Percentiles rank a stretch among this genome's conserved stretches.
Evolutionary conservation across 192 early-diverging fungal genomes (phyloP).

Genomic region (Entomortierella beljakovae): DNA sequence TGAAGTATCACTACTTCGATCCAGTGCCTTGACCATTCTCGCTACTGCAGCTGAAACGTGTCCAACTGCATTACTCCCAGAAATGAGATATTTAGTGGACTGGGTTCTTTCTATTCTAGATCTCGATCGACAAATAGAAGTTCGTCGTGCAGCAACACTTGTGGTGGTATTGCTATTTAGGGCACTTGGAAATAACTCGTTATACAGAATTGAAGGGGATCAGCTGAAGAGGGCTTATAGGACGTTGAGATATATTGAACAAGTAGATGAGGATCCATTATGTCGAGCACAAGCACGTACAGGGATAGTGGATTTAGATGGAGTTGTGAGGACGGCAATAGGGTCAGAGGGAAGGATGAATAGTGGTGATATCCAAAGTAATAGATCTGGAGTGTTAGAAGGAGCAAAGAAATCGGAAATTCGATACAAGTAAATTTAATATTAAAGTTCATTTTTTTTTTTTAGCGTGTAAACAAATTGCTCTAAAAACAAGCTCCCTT

Average conservation of each 20-base stretch:
- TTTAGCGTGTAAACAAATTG: too few species aligned
- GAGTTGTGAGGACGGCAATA: constrained; percentile 59
- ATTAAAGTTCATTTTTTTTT: too few species aligned
- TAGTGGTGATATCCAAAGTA: neutral
- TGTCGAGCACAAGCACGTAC: constrained; percentile 76
- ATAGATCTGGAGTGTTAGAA: neutral
- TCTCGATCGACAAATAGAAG: constrained; percentile 67
- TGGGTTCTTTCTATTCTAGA: constrained; percentile 78
- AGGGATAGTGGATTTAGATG: constrained; percentile 77
- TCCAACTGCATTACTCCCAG: constrained; percentile 75
- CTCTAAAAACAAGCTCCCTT: too few species aligned
- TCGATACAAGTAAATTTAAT: constrained; percentile 31
- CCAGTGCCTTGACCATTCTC: constrained; percentile 76
- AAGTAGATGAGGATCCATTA: constrained; percentile 78
- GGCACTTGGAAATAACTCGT: constrained; percentile 66
- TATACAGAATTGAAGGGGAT: constrained; percentile 68
- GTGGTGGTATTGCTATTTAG: constrained; percentile 76
- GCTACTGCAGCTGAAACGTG: constrained; percentile 76
- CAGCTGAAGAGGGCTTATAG: constrained; percentile 66
- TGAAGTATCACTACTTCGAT: constrained; percentile 51
- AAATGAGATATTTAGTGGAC: constrained; percentile 73
- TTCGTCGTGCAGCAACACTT: constrained; percentile 79
- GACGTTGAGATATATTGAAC: constrained; percentile 70
- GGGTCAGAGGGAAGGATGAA: neutral
- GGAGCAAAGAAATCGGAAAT: neutral